Percentiles rank a stretch among this genome's conserved stretches.
Evolutionary conservation across 805 yeast genomes (phyloP).

Genomic region (Lachancea sp.): DNA sequence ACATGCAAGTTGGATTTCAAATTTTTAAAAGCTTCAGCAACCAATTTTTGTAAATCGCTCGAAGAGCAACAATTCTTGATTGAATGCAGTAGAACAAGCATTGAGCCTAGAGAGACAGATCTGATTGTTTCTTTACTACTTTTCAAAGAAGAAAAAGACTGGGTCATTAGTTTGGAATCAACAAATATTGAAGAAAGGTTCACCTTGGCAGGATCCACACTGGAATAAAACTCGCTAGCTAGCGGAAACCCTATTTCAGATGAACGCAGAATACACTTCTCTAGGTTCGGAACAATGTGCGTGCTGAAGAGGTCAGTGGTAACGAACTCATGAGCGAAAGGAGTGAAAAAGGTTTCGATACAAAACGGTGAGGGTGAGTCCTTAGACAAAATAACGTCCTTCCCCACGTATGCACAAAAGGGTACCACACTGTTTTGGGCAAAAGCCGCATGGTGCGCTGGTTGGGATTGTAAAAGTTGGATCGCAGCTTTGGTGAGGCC

Average conservation of each 20-base stretch:
- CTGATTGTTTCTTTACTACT: constrained; percentile 68
- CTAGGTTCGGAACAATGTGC: constrained; percentile 52
- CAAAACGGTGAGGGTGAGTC: constrained; percentile 35
- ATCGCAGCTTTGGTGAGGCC: constrained; percentile 30
- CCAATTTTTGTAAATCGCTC: constrained; percentile 31
- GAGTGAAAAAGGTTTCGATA: constrained; percentile 39
- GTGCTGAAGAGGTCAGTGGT: constrained; percentile 34
- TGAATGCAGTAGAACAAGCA: constrained; percentile 23
- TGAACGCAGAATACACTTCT: constrained; percentile 69
- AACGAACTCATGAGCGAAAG: constrained; percentile 41
- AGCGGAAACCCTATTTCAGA: constrained; percentile 63
- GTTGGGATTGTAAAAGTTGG: constrained; percentile 20
- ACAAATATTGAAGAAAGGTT: constrained; percentile 39
- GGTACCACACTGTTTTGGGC: constrained; percentile 17
- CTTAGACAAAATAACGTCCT: constrained; percentile 43
- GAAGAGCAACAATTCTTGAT: constrained; percentile 18
- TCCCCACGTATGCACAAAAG: constrained; percentile 29
- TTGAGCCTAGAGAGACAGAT: constrained; percentile 38
- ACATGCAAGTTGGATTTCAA: constrained; percentile 54
- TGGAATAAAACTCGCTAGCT: constrained; percentile 42
- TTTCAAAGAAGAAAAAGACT: constrained; percentile 51
- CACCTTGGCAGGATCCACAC: constrained; percentile 26
- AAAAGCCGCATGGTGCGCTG: constrained; percentile 18
- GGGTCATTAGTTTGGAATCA: constrained; percentile 44
- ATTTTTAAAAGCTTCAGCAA: constrained; percentile 50